These are phyloP conservation scores for Suillus subluteus DNA, from an alignment of 768 basidiomycete species.

Conservation along the genomic window DNA sequence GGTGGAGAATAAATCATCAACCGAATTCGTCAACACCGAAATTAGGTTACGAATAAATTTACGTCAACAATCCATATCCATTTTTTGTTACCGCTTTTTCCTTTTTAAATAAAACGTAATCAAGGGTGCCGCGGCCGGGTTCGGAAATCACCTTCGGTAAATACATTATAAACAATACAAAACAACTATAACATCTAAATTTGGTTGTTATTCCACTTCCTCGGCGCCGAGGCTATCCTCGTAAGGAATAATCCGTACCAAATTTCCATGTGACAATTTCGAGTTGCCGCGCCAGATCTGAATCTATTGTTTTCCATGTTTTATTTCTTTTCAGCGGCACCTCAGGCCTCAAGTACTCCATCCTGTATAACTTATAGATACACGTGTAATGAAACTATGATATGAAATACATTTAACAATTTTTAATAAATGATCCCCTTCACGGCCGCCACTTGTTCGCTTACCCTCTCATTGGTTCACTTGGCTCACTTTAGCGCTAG, in stretches of 20 bases:
- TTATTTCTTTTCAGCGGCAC: conserved; percentile 10
- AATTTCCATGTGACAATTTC: conserved; percentile 33
- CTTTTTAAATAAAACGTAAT: conserved; percentile 35
- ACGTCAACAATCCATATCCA: conserved; percentile 32
- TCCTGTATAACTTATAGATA: conserved; percentile 29
- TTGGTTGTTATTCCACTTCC: conserved; percentile 34
- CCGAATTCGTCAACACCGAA: conserved; percentile 40
- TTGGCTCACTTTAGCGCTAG: conserved; percentile 26
- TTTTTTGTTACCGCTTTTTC: conserved; percentile 37
- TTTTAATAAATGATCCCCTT: background rate
- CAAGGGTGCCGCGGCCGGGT: conserved; percentile 42
- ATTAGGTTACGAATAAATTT: conserved; percentile 27
- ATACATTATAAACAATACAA: conserved; percentile 22
- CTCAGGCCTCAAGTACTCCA: conserved; percentile 23
- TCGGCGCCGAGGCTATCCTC: conserved; percentile 47
- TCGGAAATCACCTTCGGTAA: conserved; percentile 40
- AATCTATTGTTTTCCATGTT: conserved; percentile 32
- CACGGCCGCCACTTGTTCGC: conserved; percentile 11
- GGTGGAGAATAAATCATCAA: conserved; percentile 34
- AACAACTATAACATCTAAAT: conserved; percentile 29
- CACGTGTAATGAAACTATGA: conserved; percentile 4
- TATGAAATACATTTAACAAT: background rate
- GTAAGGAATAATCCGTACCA: conserved; percentile 35
- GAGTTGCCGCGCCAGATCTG: conserved; percentile 39
- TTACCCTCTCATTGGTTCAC: conserved; percentile 18